Evolutionary conservation across 2,329 filamentous ascomycete species (phyloP).

Genomic region (Graphilbum sp.): DNA sequence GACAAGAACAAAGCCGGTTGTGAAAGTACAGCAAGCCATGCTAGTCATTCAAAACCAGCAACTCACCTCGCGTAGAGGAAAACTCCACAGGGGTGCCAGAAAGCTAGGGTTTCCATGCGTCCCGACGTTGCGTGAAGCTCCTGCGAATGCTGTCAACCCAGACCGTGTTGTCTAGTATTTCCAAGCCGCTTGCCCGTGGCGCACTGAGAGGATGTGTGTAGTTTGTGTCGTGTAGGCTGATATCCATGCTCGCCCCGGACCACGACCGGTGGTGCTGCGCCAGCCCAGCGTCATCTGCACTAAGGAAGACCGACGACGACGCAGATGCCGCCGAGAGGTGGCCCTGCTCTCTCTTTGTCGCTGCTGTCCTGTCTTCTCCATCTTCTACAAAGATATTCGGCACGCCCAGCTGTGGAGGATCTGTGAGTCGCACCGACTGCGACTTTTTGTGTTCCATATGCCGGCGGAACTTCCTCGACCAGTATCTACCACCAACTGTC

Average conservation of each 20-base stretch:
- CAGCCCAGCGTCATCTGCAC: constrained; percentile 15
- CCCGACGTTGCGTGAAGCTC: constrained; percentile 54
- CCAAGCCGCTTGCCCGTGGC: constrained; percentile 21
- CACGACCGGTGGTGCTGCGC: constrained; percentile 22
- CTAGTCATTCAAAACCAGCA: too few species aligned
- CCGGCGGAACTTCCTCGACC: constrained; percentile 66
- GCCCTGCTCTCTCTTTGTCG: constrained; percentile 2
- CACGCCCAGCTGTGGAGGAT: constrained; percentile 62
- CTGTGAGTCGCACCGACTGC: constrained; percentile 58
- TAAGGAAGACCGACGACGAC: constrained; percentile 17
- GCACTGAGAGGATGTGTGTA: constrained; percentile 35
- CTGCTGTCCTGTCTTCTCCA: constrained; percentile 33
- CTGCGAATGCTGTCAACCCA: constrained; percentile 89
- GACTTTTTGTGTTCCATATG: constrained; percentile 55
- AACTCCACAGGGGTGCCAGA: too few species aligned
- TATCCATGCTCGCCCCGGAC: constrained; percentile 25
- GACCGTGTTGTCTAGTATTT: constrained; percentile 58
- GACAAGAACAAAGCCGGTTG: too few species aligned
- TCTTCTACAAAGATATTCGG: constrained; percentile 87
- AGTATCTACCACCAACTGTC: constrained; percentile 38
- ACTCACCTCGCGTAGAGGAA: too few species aligned
- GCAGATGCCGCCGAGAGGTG: constrained; percentile 13
- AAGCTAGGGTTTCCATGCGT: constrained; percentile 9
- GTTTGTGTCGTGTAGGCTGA: constrained; percentile 25
- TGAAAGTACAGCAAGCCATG: too few species aligned